These are phyloP conservation scores for Boletus semigastroideus DNA, from an alignment of 1,284 basidiomycete genomes.

Conservation along the genomic window DNA sequence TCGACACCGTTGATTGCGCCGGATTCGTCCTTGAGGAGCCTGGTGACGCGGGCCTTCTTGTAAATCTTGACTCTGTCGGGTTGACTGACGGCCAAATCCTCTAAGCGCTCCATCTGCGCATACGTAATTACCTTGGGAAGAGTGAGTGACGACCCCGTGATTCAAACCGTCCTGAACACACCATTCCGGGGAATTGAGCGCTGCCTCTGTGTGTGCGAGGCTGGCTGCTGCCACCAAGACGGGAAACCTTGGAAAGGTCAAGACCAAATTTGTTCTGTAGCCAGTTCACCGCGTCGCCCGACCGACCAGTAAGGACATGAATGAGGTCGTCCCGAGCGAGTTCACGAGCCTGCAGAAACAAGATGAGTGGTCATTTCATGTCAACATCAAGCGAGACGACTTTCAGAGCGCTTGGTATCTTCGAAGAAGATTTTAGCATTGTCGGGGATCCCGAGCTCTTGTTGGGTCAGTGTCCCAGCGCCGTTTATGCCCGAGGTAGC, in stretches of 20 bases:
- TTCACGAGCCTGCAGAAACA: constrained; percentile 67
- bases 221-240: constrained; percentile 93
- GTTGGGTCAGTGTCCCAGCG: constrained; percentile 82
- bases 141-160: constrained; percentile 9
- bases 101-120: constrained; percentile 90
- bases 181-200: constrained; percentile 95
- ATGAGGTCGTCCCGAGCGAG: constrained; percentile 96
- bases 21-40: constrained; percentile 81
- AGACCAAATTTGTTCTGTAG: constrained; percentile 85
- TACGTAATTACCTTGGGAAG: constrained; percentile 80
- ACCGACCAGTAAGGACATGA: constrained; percentile 90
- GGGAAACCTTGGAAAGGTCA: constrained; percentile 93
- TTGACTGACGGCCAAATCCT: constrained; percentile 82
- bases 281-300: constrained; percentile 97
- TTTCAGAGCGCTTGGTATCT: constrained; percentile 90
- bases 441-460: constrained; percentile 82
- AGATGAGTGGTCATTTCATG: background rate
- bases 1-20: constrained; percentile 82
- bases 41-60: constrained; percentile 89
- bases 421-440: constrained; percentile 88
- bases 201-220: constrained; percentile 93
- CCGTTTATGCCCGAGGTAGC: constrained; percentile 95
- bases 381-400: constrained; percentile 12
- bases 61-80: constrained; percentile 90
- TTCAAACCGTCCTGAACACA: constrained; percentile 29